phyloP scores from a whole-genome alignment of 2,329 filamentous ascomycete genomes.

The Fusarium anthophilum region DNA sequence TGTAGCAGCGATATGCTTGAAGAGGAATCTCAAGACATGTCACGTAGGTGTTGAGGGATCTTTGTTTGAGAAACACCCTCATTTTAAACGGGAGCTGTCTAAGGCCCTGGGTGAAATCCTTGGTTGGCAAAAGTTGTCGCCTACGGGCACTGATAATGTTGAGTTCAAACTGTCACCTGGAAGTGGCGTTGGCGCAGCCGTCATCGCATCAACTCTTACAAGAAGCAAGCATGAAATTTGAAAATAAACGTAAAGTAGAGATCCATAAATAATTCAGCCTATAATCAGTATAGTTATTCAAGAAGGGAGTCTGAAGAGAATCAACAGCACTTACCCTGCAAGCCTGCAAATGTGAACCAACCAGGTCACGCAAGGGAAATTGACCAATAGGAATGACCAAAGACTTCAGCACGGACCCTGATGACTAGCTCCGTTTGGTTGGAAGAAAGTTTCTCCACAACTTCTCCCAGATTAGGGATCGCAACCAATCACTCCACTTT shows the following conservation, averaged over 20 bases:
- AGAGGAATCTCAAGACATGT: constrained; percentile 87
- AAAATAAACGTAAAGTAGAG: background rate
- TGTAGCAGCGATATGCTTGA: constrained; percentile 94
- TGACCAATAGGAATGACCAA: too few species aligned
- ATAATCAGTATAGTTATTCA: accelerated
- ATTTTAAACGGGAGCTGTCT: constrained; percentile 93
- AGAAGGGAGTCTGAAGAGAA: background rate
- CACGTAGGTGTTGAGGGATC: constrained; percentile 97
- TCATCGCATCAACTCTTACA: background rate
- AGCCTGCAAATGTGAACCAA: too few species aligned
- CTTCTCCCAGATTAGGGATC: background rate
- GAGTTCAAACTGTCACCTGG: constrained; percentile 1
- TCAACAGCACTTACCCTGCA: too few species aligned
- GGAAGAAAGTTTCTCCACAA: background rate
- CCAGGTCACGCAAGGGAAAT: too few species aligned
- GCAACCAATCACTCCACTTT: background rate
- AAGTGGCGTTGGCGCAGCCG: constrained; percentile 6
- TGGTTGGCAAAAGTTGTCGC: accelerated
- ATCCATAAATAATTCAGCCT: background rate
- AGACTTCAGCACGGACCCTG: too few species aligned
- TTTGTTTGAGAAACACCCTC: constrained; percentile 98
- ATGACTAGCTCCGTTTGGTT: background rate
- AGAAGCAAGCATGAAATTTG: background rate
- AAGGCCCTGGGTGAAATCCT: constrained; percentile 88
- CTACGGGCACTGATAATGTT: background rate